Evolutionary conservation across 768 basidiomycete genomes (phyloP), one percentile per base, ranked within the genome.

Genomic region (Boletus tylopilopsis): DNA sequence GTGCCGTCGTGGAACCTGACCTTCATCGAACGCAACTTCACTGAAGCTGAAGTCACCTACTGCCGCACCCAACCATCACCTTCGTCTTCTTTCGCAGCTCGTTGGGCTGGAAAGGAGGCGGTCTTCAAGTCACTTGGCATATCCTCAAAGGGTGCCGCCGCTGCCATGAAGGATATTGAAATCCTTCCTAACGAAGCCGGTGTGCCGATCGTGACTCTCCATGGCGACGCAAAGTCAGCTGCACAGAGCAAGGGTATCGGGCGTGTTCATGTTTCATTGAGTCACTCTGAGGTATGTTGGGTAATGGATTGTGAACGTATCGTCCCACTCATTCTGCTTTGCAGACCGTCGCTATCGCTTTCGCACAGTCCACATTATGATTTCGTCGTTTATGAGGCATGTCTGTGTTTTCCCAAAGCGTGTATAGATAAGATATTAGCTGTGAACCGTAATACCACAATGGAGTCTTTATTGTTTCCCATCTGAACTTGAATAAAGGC

Each of bases 71-170:
- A 97, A 61, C 85, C 95, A 3, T 90, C 89, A 41, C 83, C 90
- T 16, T 69, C 79, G 1, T 87, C 96, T 8, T 97, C 95, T 2
- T 94, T 96, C 64, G 95, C 96, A 19, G 94, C 90, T 30, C 88
- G 94, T 48, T 99, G 96, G 95, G 90, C 81, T 24, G 95, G 92
- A 44, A 99, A 98, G 71, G 96, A 98, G 68, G 95, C 94, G 3
- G 83, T 88, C 46, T 97, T 98, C 84, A 98, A 98, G 74, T 89
- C 93, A 5, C 79, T 99, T 2, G 89, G 91, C 19, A 87, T 93
- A 37, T 72, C 84, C 18, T 93, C 90, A 4, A 88, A 91, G 69
- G 96, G 96, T 33, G 95, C 94, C 11, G 90, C 81, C 6, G 94
- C 96, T 16, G 76, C 87, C n/a, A 86, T 98, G 87, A 90, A 90